phyloP scores from a whole-genome alignment of 192 early-diverging fungal genomes.

The Linnemannia schmuckeri region DNA sequence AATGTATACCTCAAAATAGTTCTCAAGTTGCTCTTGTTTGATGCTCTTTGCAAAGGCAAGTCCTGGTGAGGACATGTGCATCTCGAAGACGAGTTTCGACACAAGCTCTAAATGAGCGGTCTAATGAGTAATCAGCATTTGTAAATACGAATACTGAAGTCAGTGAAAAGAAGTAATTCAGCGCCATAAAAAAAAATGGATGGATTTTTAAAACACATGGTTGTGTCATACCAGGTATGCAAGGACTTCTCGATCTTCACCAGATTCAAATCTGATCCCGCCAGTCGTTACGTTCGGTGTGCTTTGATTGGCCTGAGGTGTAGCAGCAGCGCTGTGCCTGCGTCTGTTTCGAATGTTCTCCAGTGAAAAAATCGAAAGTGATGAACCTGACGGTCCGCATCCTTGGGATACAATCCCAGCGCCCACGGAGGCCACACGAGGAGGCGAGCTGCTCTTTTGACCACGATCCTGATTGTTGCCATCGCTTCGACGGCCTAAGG shows the following conservation, averaged over 20 bases:
- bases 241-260: constrained; percentile 39
- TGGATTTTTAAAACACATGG: not conserved
- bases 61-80: constrained; percentile 28
- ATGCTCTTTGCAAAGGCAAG: constrained; percentile 44
- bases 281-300: not conserved
- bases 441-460: not conserved
- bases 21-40: constrained; percentile 23
- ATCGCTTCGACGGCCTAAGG: not conserved
- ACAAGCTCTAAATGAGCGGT: constrained; percentile 41
- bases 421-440: not conserved
- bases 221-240: constrained; percentile 36
- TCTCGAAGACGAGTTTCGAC: constrained; percentile 45
- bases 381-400: constrained; percentile 1
- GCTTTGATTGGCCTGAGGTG: not conserved
- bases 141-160: not conserved
- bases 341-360: constrained; percentile 34
- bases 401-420: constrained; percentile 13
- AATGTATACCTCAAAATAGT: constrained; percentile 36
- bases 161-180: not conserved
- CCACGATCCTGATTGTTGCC: not conserved
- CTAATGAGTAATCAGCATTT: constrained; percentile 12
- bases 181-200: not conserved
- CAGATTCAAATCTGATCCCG: constrained; percentile 40
- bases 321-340: constrained; percentile 13
- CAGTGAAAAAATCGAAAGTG: constrained; percentile 32